Evolutionary conservation across 371 early-diverging fungal genomes (phyloP).

Genomic region (Basidiobolus meristosporus): DNA sequence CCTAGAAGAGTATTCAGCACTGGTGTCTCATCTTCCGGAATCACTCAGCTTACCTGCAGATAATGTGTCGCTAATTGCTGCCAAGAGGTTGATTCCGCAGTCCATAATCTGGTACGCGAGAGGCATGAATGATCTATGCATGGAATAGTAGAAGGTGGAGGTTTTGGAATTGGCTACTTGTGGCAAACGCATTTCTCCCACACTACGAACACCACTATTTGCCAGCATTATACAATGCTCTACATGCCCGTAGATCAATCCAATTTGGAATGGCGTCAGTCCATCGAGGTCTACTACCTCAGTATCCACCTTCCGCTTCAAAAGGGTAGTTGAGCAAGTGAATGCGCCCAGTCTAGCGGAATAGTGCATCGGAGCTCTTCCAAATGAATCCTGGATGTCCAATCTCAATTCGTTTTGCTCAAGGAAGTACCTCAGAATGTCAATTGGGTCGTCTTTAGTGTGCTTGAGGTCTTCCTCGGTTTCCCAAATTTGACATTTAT

Average conservation of each 20-base stretch:
- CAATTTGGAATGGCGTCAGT: slow-evolving; percentile 23
- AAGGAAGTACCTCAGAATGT: slow-evolving; percentile 20
- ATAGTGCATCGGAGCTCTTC: slow-evolving; percentile 32
- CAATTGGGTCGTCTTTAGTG: slow-evolving; percentile 26
- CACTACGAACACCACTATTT: slow-evolving; percentile 15
- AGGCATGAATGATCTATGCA: slow-evolving; percentile 25
- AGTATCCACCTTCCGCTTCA: slow-evolving; percentile 12
- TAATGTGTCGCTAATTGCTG: slow-evolving; percentile 21
- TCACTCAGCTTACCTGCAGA: slow-evolving; percentile 19
- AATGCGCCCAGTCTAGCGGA: slow-evolving; percentile 31
- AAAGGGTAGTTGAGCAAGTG: slow-evolving; percentile 20
- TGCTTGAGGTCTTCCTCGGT: too few relatives aligned
- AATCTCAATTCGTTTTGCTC: slow-evolving; percentile 5
- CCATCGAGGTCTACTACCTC: slow-evolving; percentile 21
- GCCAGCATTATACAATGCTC: slow-evolving; percentile 30
- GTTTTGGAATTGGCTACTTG: slow-evolving; percentile 8
- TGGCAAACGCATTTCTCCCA: slow-evolving; percentile 9
- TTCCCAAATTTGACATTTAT: too few relatives aligned
- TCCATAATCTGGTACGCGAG: slow-evolving; percentile 29
- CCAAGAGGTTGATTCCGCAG: slow-evolving; percentile 9
- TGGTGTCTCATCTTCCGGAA: too few relatives aligned
- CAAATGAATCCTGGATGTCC: too few relatives aligned
- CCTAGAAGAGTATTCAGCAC: too few relatives aligned
- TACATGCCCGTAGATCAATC: slow-evolving; percentile 19
- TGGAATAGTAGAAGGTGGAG: slow-evolving; percentile 17